Base-by-base conservation (phyloP, 2,329 filamentous ascomycete genomes). In the Cryphonectria nitschkei region DNA sequence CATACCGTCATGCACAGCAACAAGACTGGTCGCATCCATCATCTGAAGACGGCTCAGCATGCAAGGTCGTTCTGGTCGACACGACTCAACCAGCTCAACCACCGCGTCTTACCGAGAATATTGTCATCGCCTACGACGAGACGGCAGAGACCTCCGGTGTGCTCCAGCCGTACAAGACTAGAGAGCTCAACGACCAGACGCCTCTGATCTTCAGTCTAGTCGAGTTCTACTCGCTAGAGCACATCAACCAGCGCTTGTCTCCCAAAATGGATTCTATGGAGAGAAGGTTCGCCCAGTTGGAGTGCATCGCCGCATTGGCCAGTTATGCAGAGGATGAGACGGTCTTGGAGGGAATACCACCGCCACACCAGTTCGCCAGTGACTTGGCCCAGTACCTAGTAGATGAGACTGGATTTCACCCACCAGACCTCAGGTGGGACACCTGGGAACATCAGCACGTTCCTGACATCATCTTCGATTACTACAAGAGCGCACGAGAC, bases 101-200 rank as follows among this genome's bases (percentile, higher is more conserved):
- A 61, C 63, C 41, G 8, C 54, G 46, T 14, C 64, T 41, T 11
- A 65, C 54, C 6, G 52, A 65, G 22, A 68, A 89, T 69, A 80
- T 85, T 16, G 81, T 89, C 63, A 82, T 89, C 70, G 84, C 83
- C 26, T 89, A 86, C 70, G 87, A 90, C 71, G 81, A 85, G 74
- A 82, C 81, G 1, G 87, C 86, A 61, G 79, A 80, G 37, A 78
- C 77, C 16, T 85, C 81, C 3, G 78, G 76, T 26, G 75, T 78
- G 69, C 76, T 72, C 58, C 78, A 69, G 72, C 77, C 66, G 65
- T 79, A 73, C 62, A 72, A 71, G 43, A 73, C 70, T 19, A 43
- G 56, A 32, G 32, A 50, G 14, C 16, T 61, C 16, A 41, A 70
- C 5, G 64, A 70, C n/a, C 70, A 72, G 58, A n/a, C 26, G 6